Conservation (phyloP, 345 rosid genomes). For the Kernera saxatilis region DNA sequence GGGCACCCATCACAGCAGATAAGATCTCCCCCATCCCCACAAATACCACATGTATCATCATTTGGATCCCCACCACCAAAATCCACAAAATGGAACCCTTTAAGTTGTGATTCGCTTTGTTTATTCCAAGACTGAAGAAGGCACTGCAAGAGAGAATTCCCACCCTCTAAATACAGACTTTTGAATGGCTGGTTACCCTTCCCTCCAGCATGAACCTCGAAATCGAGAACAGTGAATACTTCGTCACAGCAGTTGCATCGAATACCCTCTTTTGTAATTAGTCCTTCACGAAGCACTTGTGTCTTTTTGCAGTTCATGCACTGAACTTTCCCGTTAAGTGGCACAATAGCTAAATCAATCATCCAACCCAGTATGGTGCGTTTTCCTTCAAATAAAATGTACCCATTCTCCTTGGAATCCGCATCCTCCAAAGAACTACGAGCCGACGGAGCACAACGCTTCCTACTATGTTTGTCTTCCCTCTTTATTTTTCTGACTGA, state of each 20-base stretch:
- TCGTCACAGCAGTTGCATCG: conserved; percentile 68
- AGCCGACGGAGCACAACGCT: conserved; percentile 54
- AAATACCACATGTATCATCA: conserved; percentile 93
- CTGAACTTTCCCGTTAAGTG: conserved; percentile 53
- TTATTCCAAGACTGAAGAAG: conserved; percentile 66
- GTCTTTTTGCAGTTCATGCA: conserved; percentile 41
- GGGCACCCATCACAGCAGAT: conserved; percentile 95
- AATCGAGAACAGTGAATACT: conserved; percentile 44
- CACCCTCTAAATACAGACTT: conserved; percentile 63
- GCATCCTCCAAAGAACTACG: conserved; percentile 53
- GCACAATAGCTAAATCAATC: conserved; percentile 62
- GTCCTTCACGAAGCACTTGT: conserved; percentile 40
- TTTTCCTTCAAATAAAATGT: conserved; percentile 65
- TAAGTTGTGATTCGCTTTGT: conserved; percentile 44
- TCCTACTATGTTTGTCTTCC: conserved; percentile 48
- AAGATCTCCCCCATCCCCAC: conserved; percentile 97
- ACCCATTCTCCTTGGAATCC: conserved; percentile 44
- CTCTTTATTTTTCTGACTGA: conserved; percentile 41
- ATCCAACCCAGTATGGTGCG: conserved; percentile 81
- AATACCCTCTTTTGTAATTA: conserved; percentile 59
- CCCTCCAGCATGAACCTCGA: conserved; percentile 69
- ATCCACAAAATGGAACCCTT: conserved; percentile 65
- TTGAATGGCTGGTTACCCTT: conserved; percentile 40
- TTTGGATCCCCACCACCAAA: conserved; percentile 69
- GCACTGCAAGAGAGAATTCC: conserved; percentile 65